These are phyloP conservation scores for Hymenoscyphus occultus DNA, from an alignment of 2,329 filamentous ascomycete genomes.

Conservation along the genomic window DNA sequence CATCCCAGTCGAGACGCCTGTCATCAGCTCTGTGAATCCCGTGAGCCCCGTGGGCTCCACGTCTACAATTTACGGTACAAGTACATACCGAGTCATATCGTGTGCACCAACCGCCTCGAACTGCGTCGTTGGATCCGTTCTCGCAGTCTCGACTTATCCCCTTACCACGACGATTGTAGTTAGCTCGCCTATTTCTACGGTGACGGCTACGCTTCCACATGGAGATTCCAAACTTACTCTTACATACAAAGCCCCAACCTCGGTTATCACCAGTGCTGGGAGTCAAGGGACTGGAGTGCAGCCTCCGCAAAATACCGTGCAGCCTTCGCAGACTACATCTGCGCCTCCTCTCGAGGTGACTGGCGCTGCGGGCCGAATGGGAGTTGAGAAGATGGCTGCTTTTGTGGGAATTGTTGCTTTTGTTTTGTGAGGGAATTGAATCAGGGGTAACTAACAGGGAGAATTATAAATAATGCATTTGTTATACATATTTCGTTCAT, in stretches of 20 bases:
- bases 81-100: background rate
- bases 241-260: background rate
- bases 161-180: background rate
- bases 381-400: constrained; percentile 8
- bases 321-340: constrained; percentile 1
- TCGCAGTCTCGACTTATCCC: background rate
- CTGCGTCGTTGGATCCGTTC: background rate
- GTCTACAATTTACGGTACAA: constrained; percentile 4
- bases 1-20: background rate
- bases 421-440: background rate
- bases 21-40: background rate
- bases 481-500: constrained; percentile 3
- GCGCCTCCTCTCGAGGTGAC: background rate
- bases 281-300: background rate
- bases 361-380: constrained; percentile 5
- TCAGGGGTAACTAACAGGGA: background rate
- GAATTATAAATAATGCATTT: background rate
- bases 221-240: background rate
- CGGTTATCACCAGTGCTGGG: background rate
- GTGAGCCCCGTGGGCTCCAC: background rate
- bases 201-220: background rate
- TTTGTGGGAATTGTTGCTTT: constrained; percentile 6
- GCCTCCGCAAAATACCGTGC: background rate
- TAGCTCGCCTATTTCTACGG: background rate
- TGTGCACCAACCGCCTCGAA: constrained; percentile 1